These are phyloP conservation scores for Skeletonema tropicum DNA, from an alignment of 108 stramenopile species.

Conservation along the genomic window DNA sequence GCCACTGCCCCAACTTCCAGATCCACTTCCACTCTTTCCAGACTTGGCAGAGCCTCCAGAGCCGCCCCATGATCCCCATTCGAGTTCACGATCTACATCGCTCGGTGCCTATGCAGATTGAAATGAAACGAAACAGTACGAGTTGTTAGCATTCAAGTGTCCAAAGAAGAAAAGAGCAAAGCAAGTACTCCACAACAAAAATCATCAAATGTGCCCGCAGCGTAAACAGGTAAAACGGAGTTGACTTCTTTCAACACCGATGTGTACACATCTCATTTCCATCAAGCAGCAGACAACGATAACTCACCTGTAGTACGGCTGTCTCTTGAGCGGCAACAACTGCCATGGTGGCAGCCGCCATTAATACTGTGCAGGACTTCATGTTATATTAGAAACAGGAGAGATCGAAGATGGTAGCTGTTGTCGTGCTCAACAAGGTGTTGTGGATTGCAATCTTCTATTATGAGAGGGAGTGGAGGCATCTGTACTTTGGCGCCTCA, in stretches of 20 bases:
- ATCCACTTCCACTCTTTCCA: no score
- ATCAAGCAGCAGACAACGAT: not conserved
- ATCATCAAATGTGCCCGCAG: not conserved
- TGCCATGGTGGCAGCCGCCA: not conserved
- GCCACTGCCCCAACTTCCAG: not conserved
- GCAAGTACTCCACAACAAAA: not conserved
- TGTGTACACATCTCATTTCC: not conserved
- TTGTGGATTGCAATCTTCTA: no score
- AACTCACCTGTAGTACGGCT: not conserved
- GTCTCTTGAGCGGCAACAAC: not conserved
- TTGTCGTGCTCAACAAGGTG: no score
- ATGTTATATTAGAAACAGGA: not conserved
- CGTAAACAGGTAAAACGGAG: not conserved
- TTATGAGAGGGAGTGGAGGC: no score
- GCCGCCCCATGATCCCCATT: not conserved
- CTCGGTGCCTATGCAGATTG: not conserved
- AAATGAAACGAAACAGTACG: not conserved
- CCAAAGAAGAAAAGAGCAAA: not conserved
- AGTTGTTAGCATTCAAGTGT: not conserved
- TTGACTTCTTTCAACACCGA: not conserved
- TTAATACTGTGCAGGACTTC: conserved; percentile 8
- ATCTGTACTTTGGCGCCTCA: not conserved
- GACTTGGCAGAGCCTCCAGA: no score
- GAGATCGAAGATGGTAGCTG: no score
- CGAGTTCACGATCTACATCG: not conserved